These are phyloP conservation scores for Tuber melanosporum DNA, from an alignment of 495 filamentous ascomycete species.

Conservation along the genomic window DNA sequence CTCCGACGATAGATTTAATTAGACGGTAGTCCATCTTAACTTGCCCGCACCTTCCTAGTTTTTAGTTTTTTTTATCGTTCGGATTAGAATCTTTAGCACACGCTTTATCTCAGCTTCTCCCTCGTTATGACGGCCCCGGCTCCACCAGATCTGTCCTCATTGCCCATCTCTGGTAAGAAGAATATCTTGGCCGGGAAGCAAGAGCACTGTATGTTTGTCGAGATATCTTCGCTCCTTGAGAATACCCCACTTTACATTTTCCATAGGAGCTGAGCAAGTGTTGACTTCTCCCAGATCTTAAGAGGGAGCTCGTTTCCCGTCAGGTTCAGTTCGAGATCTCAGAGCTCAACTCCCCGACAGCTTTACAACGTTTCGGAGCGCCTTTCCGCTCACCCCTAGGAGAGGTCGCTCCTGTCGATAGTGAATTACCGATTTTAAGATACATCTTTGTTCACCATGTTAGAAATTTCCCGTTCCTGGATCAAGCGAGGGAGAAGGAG, in stretches of 20 bases:
- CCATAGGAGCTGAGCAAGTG: slow-evolving; percentile 10
- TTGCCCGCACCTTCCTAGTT: background rate
- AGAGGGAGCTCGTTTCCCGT: slow-evolving; percentile 84
- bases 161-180: slow-evolving; percentile 5
- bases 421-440: slow-evolving; percentile 83
- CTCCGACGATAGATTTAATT: background rate
- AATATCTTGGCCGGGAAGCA: slow-evolving; percentile 80
- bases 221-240: background rate
- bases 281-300: slow-evolving; percentile 65
- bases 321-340: slow-evolving; percentile 83
- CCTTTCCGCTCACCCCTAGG: slow-evolving; percentile 88
- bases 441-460: slow-evolving; percentile 99
- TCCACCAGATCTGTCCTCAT: slow-evolving; percentile 10
- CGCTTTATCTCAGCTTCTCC: background rate
- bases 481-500: slow-evolving; percentile 93
- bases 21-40: background rate
- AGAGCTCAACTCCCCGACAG: slow-evolving; percentile 89
- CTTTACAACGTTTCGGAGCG: slow-evolving; percentile 87
- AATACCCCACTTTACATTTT: slow-evolving; percentile 28
- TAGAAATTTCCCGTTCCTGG: slow-evolving; percentile 93
- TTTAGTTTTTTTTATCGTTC: background rate
- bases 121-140: slow-evolving; percentile 12
- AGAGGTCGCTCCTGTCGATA: slow-evolving; percentile 87
- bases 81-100: background rate
- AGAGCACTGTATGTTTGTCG: slow-evolving; percentile 73